Evolutionary conservation across 2,329 filamentous ascomycete species (phyloP), one percentile per base, ranked within the genome.

Genomic region (Trichoderma polysporum): DNA sequence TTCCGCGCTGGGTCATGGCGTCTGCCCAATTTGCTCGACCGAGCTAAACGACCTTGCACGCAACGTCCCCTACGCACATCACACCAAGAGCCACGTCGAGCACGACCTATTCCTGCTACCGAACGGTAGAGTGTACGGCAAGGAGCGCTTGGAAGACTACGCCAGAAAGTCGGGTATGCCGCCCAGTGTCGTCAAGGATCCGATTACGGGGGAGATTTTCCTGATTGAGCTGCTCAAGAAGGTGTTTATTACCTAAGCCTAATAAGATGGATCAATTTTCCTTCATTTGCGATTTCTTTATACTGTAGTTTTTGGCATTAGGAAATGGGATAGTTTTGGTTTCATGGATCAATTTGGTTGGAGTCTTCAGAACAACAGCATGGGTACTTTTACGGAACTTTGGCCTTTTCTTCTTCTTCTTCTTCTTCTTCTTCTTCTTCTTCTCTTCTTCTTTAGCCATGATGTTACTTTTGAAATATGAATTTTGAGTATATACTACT

Each of bases 21-120:
- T 98, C 49, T 99, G 95, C 73, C 95, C 95, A 3, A 98, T 99
- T 75, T 99, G 95, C 82, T 95, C 91, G 56, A 95, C 91, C 0
- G 95, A 99, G 79, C 86, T 99, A 66, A 98, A 98, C 77, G 91
- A 94, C 74, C 86, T 99, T 37, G 94, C 95, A 2, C 85, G 90
- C 60, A 90, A 90, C 72, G 91, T 99, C 52, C 95, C 95, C 0
- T 98, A 98, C 74, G 95, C 95, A 2, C 91, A 97, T 74, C 95
- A 99, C 77, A 94, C 91, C 33, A 96, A 96, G 83, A 97, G 93
- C 76, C 91, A 93, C 69, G 92, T 98, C 33, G 94, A 97, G 75
- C 88, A 88, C 53, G 94, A 98, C 75, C 86, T 95, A 1, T 86
- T 97, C 22, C 86, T 98, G 50, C 80, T 99, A 66, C 95, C 95